These are phyloP conservation scores for Phaseolus lunatus DNA, from an alignment of 306 rosid species.

Conservation along the genomic window DNA sequence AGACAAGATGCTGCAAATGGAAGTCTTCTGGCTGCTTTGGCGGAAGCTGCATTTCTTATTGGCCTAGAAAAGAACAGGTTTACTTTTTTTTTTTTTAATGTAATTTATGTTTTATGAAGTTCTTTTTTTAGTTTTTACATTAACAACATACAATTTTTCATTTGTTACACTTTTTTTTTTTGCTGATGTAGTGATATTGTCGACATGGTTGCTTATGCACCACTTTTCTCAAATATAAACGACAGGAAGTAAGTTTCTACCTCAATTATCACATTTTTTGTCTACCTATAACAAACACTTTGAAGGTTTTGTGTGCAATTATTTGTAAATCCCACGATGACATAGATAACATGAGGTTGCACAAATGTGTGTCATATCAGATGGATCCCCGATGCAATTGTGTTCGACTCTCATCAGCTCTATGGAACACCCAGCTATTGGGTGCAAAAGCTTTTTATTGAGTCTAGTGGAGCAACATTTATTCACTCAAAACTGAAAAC, in stretches of 20 bases:
- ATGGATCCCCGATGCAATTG: slow-evolving; percentile 17
- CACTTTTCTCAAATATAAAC: background rate
- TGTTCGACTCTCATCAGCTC: background rate
- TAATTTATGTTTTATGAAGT: background rate
- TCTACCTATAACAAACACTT: background rate
- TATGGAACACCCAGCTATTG: slow-evolving; percentile 30
- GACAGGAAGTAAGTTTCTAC: background rate
- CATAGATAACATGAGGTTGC: background rate
- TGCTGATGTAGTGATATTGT: background rate
- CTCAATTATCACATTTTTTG: background rate
- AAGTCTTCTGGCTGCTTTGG: slow-evolving; percentile 1
- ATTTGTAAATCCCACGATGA: background rate
- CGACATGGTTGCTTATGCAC: background rate
- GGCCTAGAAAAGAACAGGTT: slow-evolving; percentile 26
- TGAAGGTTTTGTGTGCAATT: background rate
- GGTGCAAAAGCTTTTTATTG: slow-evolving; percentile 13
- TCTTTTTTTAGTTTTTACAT: background rate
- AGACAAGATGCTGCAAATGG: background rate
- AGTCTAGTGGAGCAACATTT: slow-evolving; percentile 20
- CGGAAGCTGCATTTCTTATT: slow-evolving; percentile 20
- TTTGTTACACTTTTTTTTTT: background rate
- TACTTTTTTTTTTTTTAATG: background rate
- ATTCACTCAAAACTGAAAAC: background rate
- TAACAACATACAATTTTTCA: background rate
- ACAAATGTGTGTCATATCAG: background rate